Percentiles rank a stretch among this genome's conserved stretches.
phyloP scores from a whole-genome alignment of 2,329 filamentous ascomycete genomes.

The Talaromyces sp. region DNA sequence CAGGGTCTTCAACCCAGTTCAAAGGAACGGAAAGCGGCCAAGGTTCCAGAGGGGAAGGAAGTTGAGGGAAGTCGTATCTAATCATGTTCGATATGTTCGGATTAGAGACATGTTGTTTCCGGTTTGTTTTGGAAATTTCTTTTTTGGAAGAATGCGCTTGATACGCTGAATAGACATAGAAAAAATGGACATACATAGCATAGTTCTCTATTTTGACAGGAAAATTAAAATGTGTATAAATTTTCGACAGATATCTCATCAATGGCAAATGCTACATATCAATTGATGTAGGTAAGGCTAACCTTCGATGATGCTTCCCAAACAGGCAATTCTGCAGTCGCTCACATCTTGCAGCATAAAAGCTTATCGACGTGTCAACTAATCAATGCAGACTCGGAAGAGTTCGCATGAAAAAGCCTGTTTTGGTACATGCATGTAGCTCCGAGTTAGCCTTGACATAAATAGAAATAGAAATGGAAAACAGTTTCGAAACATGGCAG shows the following conservation, averaged over 20 bases:
- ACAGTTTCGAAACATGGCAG: background rate
- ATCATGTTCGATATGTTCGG: background rate
- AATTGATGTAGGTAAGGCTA: too few species aligned
- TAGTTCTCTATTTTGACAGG: background rate
- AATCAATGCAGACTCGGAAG: background rate
- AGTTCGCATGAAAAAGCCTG: background rate
- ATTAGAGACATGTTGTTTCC: background rate
- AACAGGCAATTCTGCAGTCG: background rate
- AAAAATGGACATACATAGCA: background rate
- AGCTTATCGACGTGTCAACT: background rate
- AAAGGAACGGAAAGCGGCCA: conserved; percentile 28
- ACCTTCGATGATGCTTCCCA: background rate
- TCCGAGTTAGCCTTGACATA: background rate
- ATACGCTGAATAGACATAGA: background rate
- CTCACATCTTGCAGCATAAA: background rate
- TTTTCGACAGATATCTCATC: background rate
- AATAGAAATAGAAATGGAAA: background rate
- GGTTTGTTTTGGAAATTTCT: background rate
- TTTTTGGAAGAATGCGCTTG: background rate
- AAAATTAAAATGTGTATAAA: background rate
- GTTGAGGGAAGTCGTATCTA: conserved; percentile 24
- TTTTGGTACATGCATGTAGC: background rate
- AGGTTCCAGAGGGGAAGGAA: conserved; percentile 27
- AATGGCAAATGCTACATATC: too few species aligned
- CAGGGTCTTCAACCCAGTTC: conserved; percentile 34